phyloP scores from a whole-genome alignment of 2,329 filamentous ascomycete species.

The Neofusicoccum umdonicola region DNA sequence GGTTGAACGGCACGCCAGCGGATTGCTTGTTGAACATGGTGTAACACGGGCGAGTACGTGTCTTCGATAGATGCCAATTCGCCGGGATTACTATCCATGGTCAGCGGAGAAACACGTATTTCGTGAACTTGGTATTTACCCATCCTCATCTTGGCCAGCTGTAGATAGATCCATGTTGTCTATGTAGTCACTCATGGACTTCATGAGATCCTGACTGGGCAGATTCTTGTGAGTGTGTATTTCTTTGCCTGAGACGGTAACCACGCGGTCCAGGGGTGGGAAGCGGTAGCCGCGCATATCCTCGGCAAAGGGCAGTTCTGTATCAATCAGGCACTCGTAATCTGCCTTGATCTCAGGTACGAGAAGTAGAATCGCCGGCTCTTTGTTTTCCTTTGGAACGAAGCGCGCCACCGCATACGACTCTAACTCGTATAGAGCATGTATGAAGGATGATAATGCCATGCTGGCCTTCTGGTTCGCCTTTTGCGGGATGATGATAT shows the following conservation, averaged over 20 bases:
- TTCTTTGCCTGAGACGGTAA: slow-evolving; percentile 80
- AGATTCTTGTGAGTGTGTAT: slow-evolving; percentile 81
- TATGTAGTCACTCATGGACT: slow-evolving; percentile 88
- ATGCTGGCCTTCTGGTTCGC: slow-evolving; percentile 79
- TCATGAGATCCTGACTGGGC: slow-evolving; percentile 68
- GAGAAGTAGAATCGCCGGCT: slow-evolving; percentile 74
- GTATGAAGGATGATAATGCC: slow-evolving; percentile 84
- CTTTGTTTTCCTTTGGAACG: slow-evolving; percentile 78
- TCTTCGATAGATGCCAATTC: slow-evolving; percentile 75
- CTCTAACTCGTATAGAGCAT: slow-evolving; percentile 79
- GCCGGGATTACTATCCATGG: slow-evolving; percentile 43
- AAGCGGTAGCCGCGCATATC: slow-evolving; percentile 90
- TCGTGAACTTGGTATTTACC: slow-evolving; percentile 29
- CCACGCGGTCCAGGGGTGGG: slow-evolving; percentile 79
- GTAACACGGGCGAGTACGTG: slow-evolving; percentile 79
- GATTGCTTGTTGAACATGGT: slow-evolving; percentile 83
- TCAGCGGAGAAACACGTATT: slow-evolving; percentile 13
- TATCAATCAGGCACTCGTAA: slow-evolving; percentile 82
- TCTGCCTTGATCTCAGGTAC: slow-evolving; percentile 75
- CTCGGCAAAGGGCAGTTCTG: slow-evolving; percentile 89
- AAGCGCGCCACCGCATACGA: slow-evolving; percentile 83
- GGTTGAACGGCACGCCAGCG: slow-evolving; percentile 77
- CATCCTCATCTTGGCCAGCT: slow-evolving; percentile 70
- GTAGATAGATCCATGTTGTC: slow-evolving; percentile 85
- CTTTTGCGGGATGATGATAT: slow-evolving; percentile 73